These are phyloP conservation scores for Puccinia polysora DNA, from an alignment of 1,284 basidiomycete species.

Conservation along the genomic window DNA sequence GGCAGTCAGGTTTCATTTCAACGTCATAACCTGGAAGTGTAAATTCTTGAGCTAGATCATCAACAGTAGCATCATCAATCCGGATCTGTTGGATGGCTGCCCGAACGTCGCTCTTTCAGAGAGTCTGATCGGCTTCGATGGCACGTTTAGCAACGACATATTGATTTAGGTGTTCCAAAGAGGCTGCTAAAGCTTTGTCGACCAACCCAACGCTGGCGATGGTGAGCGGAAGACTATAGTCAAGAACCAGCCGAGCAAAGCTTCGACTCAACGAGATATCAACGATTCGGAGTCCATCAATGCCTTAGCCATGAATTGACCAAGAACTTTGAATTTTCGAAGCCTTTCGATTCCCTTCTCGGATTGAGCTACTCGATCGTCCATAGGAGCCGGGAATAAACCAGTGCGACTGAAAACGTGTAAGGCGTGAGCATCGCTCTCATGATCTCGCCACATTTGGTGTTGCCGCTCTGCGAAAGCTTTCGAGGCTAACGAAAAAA, in stretches of 20 bases:
- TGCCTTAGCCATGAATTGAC: conserved; percentile 96
- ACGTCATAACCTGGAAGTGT: conserved; percentile 87
- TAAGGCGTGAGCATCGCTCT: conserved; percentile 46
- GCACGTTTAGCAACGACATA: conserved; percentile 55
- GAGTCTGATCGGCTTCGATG: conserved; percentile 53
- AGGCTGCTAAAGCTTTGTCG: conserved; percentile 76
- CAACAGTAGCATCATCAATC: conserved; percentile 62
- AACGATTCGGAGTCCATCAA: conserved; percentile 96
- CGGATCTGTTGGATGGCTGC: conserved; percentile 53
- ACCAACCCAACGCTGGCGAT: conserved; percentile 77
- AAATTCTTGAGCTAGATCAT: conserved; percentile 88
- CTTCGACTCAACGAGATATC: conserved; percentile 89
- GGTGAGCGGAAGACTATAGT: conserved; percentile 74
- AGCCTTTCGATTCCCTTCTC: conserved; percentile 55
- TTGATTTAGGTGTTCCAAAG: conserved; percentile 71
- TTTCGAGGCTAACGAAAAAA: conserved; percentile 44
- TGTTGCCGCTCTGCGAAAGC: conserved; percentile 42
- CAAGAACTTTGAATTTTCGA: conserved; percentile 80
- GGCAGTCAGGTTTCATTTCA: conserved; percentile 63
- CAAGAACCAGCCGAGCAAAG: conserved; percentile 81
- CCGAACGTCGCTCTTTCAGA: conserved; percentile 52
- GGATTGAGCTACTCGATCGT: conserved; percentile 57
- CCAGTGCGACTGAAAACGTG: conserved; percentile 63
- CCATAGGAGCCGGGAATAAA: conserved; percentile 80
- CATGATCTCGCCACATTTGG: conserved; percentile 50